Base-by-base conservation (phyloP, 306 rosid species). In the Quercus dentata region DNA sequence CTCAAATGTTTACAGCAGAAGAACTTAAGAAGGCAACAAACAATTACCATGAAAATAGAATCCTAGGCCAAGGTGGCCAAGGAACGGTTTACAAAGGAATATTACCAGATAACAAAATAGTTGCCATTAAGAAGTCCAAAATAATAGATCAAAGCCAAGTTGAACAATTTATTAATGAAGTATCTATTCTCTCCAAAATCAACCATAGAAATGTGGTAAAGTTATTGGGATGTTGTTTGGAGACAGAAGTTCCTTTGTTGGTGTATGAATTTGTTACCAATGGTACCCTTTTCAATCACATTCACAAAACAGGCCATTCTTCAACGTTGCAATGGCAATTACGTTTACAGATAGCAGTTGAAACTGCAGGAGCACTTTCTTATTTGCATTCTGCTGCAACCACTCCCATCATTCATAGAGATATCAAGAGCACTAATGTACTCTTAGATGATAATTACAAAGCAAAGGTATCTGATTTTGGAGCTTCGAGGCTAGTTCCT, bases 141-240 rank as follows among this genome's bases (percentile, higher is more conserved):
- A 25, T 78, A 28, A 51, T 78, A 3, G 82, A 89, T 44, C 72
- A 63, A 5, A 82, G 62, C 57, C 92, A 85, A 78, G 81, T 54
- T 1, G 38, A 81, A 57, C 87, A 87, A 58, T 89, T 89, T 75
- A 83, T 85, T 0, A 85, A 89, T n/a, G 89, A 89, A 73, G 85
- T 89, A 4, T 19, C 71, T 5, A 80, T 89, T 21, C 69, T 89
- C 0, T 86, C 90, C 4, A 89, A 85, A 85, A 84, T 89, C 72
- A 86, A 84, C 62, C 90, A 85, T 3, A 82, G 88, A 8, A 86
- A 86, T 74, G 85, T 86, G 51, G 88, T 82, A 4, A 80, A 70
- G 46, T 86, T 89, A 25, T 76, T 89, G 1, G 92, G 92, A 0
- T 89, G 92, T 25, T 88, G 88, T 78, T 71, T 86, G 6, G 90